Conservation (phyloP, 1,284 basidiomycete genomes). For the Rhodotorula sp. region DNA sequence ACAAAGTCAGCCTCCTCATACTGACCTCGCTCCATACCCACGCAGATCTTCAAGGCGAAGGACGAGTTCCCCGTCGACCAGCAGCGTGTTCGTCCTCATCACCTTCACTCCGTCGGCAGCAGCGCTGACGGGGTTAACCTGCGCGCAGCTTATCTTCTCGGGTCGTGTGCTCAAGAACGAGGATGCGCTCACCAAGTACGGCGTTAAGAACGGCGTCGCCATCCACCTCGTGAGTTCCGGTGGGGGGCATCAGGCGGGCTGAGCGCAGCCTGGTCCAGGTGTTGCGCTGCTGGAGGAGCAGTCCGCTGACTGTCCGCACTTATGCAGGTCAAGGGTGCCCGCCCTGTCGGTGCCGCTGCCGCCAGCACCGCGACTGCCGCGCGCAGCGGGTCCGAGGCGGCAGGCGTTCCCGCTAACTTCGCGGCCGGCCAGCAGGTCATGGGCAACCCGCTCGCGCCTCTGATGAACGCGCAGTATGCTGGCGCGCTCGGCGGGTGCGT, state of each 20-base stretch:
- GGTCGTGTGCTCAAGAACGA: constrained; percentile 49
- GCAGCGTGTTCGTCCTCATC: constrained; percentile 13
- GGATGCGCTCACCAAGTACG: constrained; percentile 44
- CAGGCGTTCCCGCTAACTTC: constrained; percentile 69
- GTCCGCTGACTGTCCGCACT: background rate
- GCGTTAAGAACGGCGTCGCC: constrained; percentile 45
- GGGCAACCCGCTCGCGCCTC: constrained; percentile 50
- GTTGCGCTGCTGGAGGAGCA: too few species aligned
- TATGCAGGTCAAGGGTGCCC: constrained; percentile 37
- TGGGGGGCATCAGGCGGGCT: background rate
- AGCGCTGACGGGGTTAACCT: background rate
- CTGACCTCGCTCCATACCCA: constrained; percentile 10
- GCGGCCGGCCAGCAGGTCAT: constrained; percentile 50
- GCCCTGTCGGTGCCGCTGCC: constrained; percentile 10
- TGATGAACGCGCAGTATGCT: constrained; percentile 49
- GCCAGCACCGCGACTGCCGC: constrained; percentile 16
- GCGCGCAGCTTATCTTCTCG: constrained; percentile 45
- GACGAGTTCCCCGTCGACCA: constrained; percentile 37
- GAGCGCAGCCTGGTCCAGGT: too few species aligned
- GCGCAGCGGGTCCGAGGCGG: constrained; percentile 57
- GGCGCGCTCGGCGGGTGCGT: constrained; percentile 40
- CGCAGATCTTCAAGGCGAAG: constrained; percentile 12
- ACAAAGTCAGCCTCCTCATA: background rate
- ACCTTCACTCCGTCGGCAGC: too few species aligned
- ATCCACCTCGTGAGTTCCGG: constrained; percentile 39